These are phyloP conservation scores for Monosporozyma siamensis DNA, from an alignment of 805 yeast genomes.

Conservation along the genomic window DNA sequence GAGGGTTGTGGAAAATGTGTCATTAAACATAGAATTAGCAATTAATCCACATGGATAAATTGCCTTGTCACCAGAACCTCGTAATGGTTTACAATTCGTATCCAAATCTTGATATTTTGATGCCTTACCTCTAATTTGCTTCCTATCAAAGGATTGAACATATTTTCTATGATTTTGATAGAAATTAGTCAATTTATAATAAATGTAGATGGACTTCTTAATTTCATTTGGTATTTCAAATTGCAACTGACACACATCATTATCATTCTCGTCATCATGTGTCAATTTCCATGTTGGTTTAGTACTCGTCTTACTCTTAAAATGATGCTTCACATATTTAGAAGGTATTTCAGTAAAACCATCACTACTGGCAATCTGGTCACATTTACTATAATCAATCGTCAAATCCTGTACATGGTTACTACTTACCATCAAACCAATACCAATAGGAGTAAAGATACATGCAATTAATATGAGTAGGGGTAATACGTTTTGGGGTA, in stretches of 20 bases:
- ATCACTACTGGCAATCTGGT: slow-evolving; percentile 36
- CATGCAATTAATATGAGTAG: slow-evolving; percentile 63
- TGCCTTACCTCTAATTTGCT: slow-evolving; percentile 73
- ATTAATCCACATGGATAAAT: slow-evolving; percentile 78
- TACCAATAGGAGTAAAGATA: slow-evolving; percentile 85
- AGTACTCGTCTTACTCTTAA: slow-evolving; percentile 33
- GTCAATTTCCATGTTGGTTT: slow-evolving; percentile 57
- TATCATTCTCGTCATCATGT: slow-evolving; percentile 32
- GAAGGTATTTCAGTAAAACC: slow-evolving; percentile 46
- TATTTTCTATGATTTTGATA: slow-evolving; percentile 92
- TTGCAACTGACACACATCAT: slow-evolving; percentile 49
- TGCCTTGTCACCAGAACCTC: slow-evolving; percentile 28
- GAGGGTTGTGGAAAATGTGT: slow-evolving; percentile 51
- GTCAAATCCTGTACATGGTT: slow-evolving; percentile 64
- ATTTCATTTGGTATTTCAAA: slow-evolving; percentile 67
- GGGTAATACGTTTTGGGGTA: slow-evolving; percentile 88
- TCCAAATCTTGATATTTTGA: slow-evolving; percentile 43
- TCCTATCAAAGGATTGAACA: slow-evolving; percentile 73
- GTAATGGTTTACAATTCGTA: slow-evolving; percentile 32
- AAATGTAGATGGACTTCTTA: slow-evolving; percentile 61
- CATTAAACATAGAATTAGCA: slow-evolving; percentile 74
- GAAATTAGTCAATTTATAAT: slow-evolving; percentile 82
- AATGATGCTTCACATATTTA: slow-evolving; percentile 51
- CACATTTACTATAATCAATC: slow-evolving; percentile 71
- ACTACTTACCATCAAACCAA: slow-evolving; percentile 73